Conservation (phyloP, 2,329 filamentous ascomycete species). For the Leptographium wingfieldii region DNA sequence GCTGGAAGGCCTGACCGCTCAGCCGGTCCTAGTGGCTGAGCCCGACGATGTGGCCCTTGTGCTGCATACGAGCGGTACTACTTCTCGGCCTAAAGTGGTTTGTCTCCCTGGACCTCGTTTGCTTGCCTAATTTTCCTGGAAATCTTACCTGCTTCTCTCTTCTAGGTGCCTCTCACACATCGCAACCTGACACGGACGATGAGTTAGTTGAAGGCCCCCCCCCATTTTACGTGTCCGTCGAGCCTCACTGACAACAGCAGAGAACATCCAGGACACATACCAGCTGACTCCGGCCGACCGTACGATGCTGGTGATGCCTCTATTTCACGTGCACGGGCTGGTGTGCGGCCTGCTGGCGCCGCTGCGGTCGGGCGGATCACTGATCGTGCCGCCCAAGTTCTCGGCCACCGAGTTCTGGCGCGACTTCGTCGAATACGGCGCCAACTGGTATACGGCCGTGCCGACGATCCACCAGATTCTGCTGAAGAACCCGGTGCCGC, state of each 20-base stretch:
- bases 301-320: conserved; percentile 79
- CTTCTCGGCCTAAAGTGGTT: conserved; percentile 73
- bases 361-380: conserved; percentile 61
- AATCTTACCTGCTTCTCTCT: not conserved
- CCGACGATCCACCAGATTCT: conserved; percentile 87
- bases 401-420: conserved; percentile 74
- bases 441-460: conserved; percentile 90
- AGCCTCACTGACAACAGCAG: conserved; percentile 19
- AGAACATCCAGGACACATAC: conserved; percentile 71
- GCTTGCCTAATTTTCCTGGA: not conserved
- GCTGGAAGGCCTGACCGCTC: conserved; percentile 32
- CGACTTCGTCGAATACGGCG: conserved; percentile 59
- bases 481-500: conserved; percentile 58
- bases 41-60: conserved; percentile 74
- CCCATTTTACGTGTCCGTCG: not conserved
- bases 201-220: conserved; percentile 24
- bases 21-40: conserved; percentile 35
- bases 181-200: conserved; percentile 71
- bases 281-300: conserved; percentile 57
- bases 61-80: conserved; percentile 75
- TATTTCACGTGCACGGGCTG: conserved; percentile 86
- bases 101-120: conserved; percentile 15
- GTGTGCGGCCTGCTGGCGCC: conserved; percentile 72
- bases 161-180: conserved; percentile 64
- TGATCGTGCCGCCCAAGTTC: conserved; percentile 68